phyloP scores from a whole-genome alignment of 345 rosid genomes.

The Acer yangbiense region DNA sequence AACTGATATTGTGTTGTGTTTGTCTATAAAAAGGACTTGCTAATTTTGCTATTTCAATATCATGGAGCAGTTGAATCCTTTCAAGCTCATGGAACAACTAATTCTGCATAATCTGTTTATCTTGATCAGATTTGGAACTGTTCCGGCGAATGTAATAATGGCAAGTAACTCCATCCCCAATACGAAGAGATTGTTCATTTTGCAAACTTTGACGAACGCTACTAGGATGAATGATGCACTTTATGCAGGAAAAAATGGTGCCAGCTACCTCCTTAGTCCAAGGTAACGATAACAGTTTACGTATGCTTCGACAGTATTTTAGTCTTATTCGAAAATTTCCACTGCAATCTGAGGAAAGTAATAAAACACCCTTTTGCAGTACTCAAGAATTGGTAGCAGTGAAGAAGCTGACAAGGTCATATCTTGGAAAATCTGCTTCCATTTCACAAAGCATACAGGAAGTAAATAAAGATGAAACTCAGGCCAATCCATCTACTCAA shows the following conservation, averaged over 20 bases:
- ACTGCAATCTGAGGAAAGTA: neutral
- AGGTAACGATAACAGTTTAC: constrained; percentile 22
- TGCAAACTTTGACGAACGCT: constrained; percentile 29
- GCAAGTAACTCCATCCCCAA: constrained; percentile 40
- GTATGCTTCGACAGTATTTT: neutral
- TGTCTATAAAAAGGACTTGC: too few species aligned
- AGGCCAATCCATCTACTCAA: constrained; percentile 14
- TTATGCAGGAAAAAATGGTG: constrained; percentile 10
- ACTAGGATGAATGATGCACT: constrained; percentile 27
- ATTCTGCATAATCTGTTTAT: too few species aligned
- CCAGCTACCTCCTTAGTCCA: constrained; percentile 30
- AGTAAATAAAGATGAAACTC: neutral
- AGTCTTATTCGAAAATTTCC: neutral
- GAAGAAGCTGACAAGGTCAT: constrained; percentile 35
- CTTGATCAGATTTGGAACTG: constrained; percentile 33
- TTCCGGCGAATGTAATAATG: constrained; percentile 43
- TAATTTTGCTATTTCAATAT: too few species aligned
- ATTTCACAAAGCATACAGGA: constrained; percentile 32
- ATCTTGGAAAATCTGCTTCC: constrained; percentile 36
- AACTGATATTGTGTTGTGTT: too few species aligned
- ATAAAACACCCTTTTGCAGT: constrained; percentile 12
- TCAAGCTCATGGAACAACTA: too few species aligned
- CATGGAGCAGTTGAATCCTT: too few species aligned
- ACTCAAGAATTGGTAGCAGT: constrained; percentile 28
- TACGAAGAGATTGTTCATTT: constrained; percentile 29